These are phyloP conservation scores for Boletus semigastroideus DNA, from an alignment of 1,284 basidiomycete species.

Conservation along the genomic window DNA sequence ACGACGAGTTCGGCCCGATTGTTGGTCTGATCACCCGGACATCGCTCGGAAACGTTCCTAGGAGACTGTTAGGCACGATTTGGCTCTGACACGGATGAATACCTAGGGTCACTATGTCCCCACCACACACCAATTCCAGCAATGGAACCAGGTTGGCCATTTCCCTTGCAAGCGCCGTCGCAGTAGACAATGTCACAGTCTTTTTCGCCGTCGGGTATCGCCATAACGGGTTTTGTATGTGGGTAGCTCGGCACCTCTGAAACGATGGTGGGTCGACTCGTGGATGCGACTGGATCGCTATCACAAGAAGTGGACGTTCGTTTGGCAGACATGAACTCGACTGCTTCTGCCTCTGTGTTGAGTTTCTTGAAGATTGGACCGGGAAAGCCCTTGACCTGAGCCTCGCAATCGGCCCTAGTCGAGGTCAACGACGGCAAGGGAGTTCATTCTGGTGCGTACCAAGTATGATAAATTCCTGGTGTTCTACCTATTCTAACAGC, in stretches of 20 bases:
- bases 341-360: slow-evolving; percentile 48
- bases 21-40: slow-evolving; percentile 84
- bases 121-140: slow-evolving; percentile 82
- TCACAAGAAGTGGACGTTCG: slow-evolving; percentile 1
- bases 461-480: slow-evolving; percentile 42
- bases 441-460: slow-evolving; percentile 30
- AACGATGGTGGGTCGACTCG: background rate
- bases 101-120: slow-evolving; percentile 63
- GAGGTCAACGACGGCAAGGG: slow-evolving; percentile 12
- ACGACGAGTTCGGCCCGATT: slow-evolving; percentile 86
- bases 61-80: background rate
- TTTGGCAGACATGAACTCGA: slow-evolving; percentile 34
- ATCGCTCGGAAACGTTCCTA: slow-evolving; percentile 76
- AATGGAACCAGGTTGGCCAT: slow-evolving; percentile 57
- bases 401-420: slow-evolving; percentile 37
- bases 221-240: background rate
- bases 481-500: slow-evolving; percentile 38
- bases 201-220: slow-evolving; percentile 15
- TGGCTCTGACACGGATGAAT: background rate
- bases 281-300: background rate
- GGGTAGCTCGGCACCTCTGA: background rate
- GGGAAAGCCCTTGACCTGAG: slow-evolving; percentile 56
- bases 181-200: slow-evolving; percentile 58
- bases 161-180: slow-evolving; percentile 80
- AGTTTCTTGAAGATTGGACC: slow-evolving; percentile 69